A percentile compares a stretch with the other conserved stretches of the same genome.
Evolutionary conservation across 306 rosid genomes (phyloP).

Genomic region (Castanea mollissima): DNA sequence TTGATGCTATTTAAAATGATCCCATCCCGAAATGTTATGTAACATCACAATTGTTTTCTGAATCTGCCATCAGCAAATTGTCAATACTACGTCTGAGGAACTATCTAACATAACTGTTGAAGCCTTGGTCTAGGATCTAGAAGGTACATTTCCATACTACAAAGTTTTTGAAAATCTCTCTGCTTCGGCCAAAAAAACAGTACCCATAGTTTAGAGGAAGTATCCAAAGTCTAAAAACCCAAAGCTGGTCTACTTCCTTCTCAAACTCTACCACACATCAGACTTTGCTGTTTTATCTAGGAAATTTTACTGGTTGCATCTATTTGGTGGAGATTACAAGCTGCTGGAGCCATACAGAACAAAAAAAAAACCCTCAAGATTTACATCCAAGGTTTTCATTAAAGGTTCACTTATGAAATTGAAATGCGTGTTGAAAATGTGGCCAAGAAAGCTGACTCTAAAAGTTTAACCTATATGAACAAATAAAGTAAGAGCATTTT

Average conservation of each 20-base stretch:
- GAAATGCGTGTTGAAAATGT: slow-evolving; percentile 65
- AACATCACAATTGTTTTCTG: slow-evolving; percentile 27
- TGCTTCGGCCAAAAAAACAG: slow-evolving; percentile 57
- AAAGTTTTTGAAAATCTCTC: slow-evolving; percentile 51
- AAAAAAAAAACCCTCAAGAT: slow-evolving; percentile 64
- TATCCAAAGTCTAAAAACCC: slow-evolving; percentile 74
- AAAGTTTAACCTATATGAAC: slow-evolving; percentile 31
- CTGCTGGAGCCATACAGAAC: slow-evolving; percentile 63
- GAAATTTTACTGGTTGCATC: slow-evolving; percentile 90
- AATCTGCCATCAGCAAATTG: slow-evolving; percentile 55
- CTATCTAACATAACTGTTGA: slow-evolving; percentile 67
- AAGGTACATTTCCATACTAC: slow-evolving; percentile 71
- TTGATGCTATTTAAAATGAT: neutral
- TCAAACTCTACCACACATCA: slow-evolving; percentile 67
- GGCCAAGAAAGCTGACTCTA: slow-evolving; percentile 43
- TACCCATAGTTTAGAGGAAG: slow-evolving; percentile 61
- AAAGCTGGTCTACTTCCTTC: slow-evolving; percentile 82
- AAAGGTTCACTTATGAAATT: slow-evolving; percentile 58
- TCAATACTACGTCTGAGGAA: slow-evolving; percentile 70
- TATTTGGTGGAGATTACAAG: slow-evolving; percentile 77
- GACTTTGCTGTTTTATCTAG: slow-evolving; percentile 64
- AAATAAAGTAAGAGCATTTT: neutral
- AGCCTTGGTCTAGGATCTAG: slow-evolving; percentile 90
- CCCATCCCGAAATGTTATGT: neutral
- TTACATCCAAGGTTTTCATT: slow-evolving; percentile 50